Conservation (phyloP, 176 grass and related monocot genomes). For the Poa pratensis region DNA sequence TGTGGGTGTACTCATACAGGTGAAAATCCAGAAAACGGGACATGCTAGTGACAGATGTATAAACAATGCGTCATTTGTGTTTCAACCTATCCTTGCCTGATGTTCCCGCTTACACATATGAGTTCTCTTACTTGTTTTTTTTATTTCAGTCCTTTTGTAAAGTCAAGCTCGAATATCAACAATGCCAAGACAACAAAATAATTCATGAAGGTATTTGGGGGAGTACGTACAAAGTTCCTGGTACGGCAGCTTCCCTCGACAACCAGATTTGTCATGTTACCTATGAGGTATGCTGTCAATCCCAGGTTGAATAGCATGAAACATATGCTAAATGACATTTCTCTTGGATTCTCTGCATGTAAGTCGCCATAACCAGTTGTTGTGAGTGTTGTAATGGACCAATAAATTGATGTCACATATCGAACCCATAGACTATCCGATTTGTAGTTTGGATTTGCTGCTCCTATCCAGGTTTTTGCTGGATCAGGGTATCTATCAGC, state of each 20-base stretch:
- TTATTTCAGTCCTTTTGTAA: background rate
- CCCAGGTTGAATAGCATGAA: slow-evolving; percentile 94
- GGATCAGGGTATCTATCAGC: slow-evolving; percentile 82
- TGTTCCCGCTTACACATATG: background rate
- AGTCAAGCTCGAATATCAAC: background rate
- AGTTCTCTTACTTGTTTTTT: background rate
- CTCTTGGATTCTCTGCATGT: slow-evolving; percentile 81
- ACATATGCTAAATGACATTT: slow-evolving; percentile 79
- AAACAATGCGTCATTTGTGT: slow-evolving; percentile 12
- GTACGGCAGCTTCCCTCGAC: slow-evolving; percentile 83
- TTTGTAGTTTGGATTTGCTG: slow-evolving; percentile 72
- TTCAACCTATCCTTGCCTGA: background rate
- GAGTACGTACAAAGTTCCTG: slow-evolving; percentile 76
- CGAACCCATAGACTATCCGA: slow-evolving; percentile 69
- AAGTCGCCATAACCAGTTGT: slow-evolving; percentile 90
- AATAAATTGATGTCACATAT: slow-evolving; percentile 85
- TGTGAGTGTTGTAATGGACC: slow-evolving; percentile 92
- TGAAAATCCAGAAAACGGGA: background rate
- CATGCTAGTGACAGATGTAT: background rate
- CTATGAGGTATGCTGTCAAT: slow-evolving; percentile 83
- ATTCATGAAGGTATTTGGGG: slow-evolving; percentile 25
- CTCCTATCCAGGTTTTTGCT: slow-evolving; percentile 84
- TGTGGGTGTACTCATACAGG: background rate
- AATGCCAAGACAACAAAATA: background rate
- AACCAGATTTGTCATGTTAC: slow-evolving; percentile 95